A percentile compares a stretch with the other conserved stretches of the same genome.
phyloP scores from a whole-genome alignment of 2,329 filamentous ascomycete genomes.

The Juglanconis oblonga region DNA sequence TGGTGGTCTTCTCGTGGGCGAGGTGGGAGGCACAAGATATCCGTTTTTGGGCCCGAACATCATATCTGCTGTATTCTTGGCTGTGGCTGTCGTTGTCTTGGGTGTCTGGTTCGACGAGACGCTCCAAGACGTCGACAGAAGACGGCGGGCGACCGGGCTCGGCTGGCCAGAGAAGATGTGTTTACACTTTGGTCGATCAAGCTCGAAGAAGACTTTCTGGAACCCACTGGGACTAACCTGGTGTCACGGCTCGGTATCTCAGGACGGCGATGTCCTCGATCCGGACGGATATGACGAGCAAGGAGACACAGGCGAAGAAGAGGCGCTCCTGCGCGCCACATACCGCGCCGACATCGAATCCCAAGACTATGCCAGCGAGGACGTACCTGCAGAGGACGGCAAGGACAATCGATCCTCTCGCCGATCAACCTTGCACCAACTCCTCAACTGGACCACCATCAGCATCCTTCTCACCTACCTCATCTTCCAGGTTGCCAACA shows the following conservation, averaged over 20 bases:
- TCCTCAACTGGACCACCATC: constrained; percentile 79
- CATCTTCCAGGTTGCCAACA: constrained; percentile 90
- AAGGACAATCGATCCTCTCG: constrained; percentile 45
- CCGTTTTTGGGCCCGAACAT: constrained; percentile 87
- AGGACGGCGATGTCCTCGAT: constrained; percentile 19
- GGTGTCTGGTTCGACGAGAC: constrained; percentile 86
- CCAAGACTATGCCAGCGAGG: constrained; percentile 21
- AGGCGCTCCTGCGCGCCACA: constrained; percentile 7
- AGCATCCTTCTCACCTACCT: constrained; percentile 82
- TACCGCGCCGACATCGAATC: constrained; percentile 12
- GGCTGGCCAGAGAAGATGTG: constrained; percentile 28
- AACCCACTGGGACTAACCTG: constrained; percentile 23
- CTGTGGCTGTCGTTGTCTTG: constrained; percentile 69
- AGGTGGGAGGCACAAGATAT: constrained; percentile 53
- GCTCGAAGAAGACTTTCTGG: constrained; percentile 24
- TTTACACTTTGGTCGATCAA: constrained; percentile 18
- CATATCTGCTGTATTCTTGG: constrained; percentile 68
- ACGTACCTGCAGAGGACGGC: constrained; percentile 34
- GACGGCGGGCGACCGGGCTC: constrained; percentile 20
- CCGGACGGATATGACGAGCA: constrained; percentile 20
- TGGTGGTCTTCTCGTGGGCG: constrained; percentile 78
- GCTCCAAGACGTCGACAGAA: constrained; percentile 47
- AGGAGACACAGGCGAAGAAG: constrained; percentile 4
- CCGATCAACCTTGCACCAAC: constrained; percentile 41
- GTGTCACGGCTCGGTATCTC: not conserved